Base-by-base conservation (phyloP, 805 yeast species). In the Lipomyces starkeyi region DNA sequence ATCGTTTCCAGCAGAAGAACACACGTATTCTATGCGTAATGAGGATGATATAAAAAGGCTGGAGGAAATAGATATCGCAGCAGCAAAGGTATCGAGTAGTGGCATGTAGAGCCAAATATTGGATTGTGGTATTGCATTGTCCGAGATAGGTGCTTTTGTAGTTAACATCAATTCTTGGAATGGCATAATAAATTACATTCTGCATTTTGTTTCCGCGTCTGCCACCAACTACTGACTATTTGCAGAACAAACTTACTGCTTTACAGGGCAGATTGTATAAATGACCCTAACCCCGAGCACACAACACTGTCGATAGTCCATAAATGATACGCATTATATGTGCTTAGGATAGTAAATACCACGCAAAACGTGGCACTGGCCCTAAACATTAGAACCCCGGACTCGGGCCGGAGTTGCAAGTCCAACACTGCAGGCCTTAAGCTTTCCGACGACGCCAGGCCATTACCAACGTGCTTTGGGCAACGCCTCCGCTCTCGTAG, bases 11-110 rank as follows among this genome's bases (percentile, higher is more conserved):
- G 80, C 81, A 6, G 78, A 81, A 6, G 85, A 82, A 43, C 94
- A 93, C 74, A 86, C 90, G 3, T 93, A 89, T 77, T 83, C 84
- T 64, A 87, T 93, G 67, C 88, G 88, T 64, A 87, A 85, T 34
- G 91, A 87, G 1, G 61, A 63, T 40, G 87, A 89, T 55, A 85
- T 80, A 75, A 78, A 79, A 0, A 79, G 80, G 56, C 85, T 88
- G 58, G 56, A 25, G 56, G 56, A 25, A 14, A 5, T 53, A 22
- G 56, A 53, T 53, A 17, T 29, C 40, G 40, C 40, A 29, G 29
- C 9, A 14, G 29, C n/a, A 22, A 53, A 53, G 56, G 22, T n/a
- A 43, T 17, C 20, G 22, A 43, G 49, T n/a, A 43, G 49, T 43
- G 49, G 49, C 20, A n/a, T 43, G 20, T 43, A 43, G 49, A 43